Evolutionary conservation across 2,329 filamentous ascomycete species (phyloP).

Genomic region (Cytospora mali): DNA sequence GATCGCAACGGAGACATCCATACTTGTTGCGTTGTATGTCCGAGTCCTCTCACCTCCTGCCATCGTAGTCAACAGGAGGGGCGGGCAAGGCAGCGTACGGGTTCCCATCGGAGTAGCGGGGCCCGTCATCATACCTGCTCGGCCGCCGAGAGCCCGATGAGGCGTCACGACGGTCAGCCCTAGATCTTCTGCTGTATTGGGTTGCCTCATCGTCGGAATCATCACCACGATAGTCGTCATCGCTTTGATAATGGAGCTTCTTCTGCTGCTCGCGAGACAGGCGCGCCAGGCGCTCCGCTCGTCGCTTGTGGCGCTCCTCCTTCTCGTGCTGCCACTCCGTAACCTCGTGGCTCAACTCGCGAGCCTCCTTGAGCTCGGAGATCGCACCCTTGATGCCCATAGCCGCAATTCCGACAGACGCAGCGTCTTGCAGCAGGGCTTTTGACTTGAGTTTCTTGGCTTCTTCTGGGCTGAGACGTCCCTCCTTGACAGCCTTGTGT

Average conservation of each 20-base stretch:
- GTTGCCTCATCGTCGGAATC: slow-evolving; percentile 25
- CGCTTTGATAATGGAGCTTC: slow-evolving; percentile 22
- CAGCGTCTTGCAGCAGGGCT: slow-evolving; percentile 59
- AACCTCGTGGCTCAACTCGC: slow-evolving; percentile 52
- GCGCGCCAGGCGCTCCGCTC: slow-evolving; percentile 41
- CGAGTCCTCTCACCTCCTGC: slow-evolving; percentile 40
- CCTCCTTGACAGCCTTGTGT: slow-evolving; percentile 57
- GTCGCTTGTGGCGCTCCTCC: slow-evolving; percentile 51
- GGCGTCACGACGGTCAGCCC: slow-evolving; percentile 47
- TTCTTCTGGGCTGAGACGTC: slow-evolving; percentile 52
- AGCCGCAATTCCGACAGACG: slow-evolving; percentile 61
- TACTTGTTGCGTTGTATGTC: slow-evolving; percentile 23
- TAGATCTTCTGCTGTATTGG: slow-evolving; percentile 40
- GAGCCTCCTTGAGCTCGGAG: slow-evolving; percentile 58
- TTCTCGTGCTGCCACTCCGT: slow-evolving; percentile 54
- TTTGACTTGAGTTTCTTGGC: slow-evolving; percentile 61
- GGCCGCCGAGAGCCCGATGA: slow-evolving; percentile 43
- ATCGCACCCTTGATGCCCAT: slow-evolving; percentile 60
- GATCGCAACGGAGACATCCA: slow-evolving; percentile 4
- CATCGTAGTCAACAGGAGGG: slow-evolving; percentile 42
- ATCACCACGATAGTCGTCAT: slow-evolving; percentile 27
- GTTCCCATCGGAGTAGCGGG: slow-evolving; percentile 51
- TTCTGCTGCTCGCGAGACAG: slow-evolving; percentile 13
- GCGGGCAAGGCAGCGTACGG: slow-evolving; percentile 50
- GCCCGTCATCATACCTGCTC: slow-evolving; percentile 46